These are phyloP conservation scores for Candida parachauliodes DNA, from an alignment of 805 yeast genomes.

Conservation along the genomic window DNA sequence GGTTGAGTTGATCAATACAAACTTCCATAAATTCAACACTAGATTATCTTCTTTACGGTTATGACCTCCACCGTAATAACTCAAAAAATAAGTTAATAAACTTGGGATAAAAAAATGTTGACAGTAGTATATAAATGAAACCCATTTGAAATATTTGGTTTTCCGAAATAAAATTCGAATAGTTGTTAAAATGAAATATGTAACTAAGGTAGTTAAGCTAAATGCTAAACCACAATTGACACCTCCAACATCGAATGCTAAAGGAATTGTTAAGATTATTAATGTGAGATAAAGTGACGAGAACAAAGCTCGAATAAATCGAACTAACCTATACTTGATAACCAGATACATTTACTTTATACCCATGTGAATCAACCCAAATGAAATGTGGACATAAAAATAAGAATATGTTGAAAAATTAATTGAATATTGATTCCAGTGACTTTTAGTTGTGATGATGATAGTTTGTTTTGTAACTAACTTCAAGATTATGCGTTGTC, in stretches of 20 bases:
- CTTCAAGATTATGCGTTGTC: slow-evolving; percentile 1
- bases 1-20: slow-evolving; percentile 72
- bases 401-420: too few species aligned
- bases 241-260: slow-evolving; percentile 94
- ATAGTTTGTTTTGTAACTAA: slow-evolving; percentile 5
- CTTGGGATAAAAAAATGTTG: slow-evolving; percentile 86
- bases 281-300: slow-evolving; percentile 53
- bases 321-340: slow-evolving; percentile 6
- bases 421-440: too few species aligned
- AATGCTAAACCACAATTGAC: slow-evolving; percentile 83
- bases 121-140: slow-evolving; percentile 59
- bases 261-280: slow-evolving; percentile 78
- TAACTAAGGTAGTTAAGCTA: slow-evolving; percentile 54
- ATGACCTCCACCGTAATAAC: slow-evolving; percentile 37
- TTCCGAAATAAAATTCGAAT: slow-evolving; percentile 53
- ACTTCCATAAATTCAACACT: slow-evolving; percentile 55
- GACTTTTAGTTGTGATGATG: too few species aligned
- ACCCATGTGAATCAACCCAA: background rate
- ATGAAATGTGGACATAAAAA: background rate
- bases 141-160: slow-evolving; percentile 40
- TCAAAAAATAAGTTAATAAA: slow-evolving; percentile 63
- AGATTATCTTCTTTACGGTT: background rate
- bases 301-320: slow-evolving; percentile 10
- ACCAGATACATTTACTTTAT: slow-evolving; percentile 2
- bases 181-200: slow-evolving; percentile 73